Percentiles rank a stretch among this genome's conserved stretches.
Conservation (phyloP, 2,329 filamentous ascomycete species). For the Scedosporium boydii region DNA sequence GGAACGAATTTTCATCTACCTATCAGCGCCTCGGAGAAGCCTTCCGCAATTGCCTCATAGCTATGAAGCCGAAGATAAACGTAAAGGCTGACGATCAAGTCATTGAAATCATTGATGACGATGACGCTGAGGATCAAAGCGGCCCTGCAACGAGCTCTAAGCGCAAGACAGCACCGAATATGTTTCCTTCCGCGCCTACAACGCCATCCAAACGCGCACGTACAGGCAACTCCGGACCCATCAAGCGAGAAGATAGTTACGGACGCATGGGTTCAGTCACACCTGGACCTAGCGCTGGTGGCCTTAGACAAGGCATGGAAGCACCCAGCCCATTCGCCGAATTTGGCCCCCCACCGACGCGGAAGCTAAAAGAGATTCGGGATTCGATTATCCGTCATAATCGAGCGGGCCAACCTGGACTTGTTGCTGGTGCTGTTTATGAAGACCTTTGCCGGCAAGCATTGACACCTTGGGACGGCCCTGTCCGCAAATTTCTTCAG, state of each 20-base stretch:
- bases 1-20: conserved; percentile 32
- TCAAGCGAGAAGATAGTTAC: background rate
- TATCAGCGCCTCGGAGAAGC: conserved; percentile 37
- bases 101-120: conserved; percentile 30
- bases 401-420: conserved; percentile 46
- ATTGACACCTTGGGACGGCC: conserved; percentile 47
- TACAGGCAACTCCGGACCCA: conserved; percentile 11
- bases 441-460: conserved; percentile 47
- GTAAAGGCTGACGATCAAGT: conserved; percentile 27
- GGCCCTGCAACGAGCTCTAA: conserved; percentile 16
- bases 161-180: conserved; percentile 17
- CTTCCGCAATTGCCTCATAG: conserved; percentile 39
- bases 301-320: background rate
- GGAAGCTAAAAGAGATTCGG: conserved; percentile 41
- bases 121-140: conserved; percentile 22
- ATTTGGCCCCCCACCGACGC: conserved; percentile 19
- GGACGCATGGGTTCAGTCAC: background rate
- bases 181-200: conserved; percentile 12
- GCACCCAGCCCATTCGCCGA: conserved; percentile 26
- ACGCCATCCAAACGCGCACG: conserved; percentile 26
- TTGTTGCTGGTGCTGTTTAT: conserved; percentile 51
- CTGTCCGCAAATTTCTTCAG: conserved; percentile 38
- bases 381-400: conserved; percentile 44
- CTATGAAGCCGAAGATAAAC: conserved; percentile 36
- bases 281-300: background rate